Evolutionary conservation across 1,284 basidiomycete species (phyloP).

Genomic region (Boletellus deceptivus): DNA sequence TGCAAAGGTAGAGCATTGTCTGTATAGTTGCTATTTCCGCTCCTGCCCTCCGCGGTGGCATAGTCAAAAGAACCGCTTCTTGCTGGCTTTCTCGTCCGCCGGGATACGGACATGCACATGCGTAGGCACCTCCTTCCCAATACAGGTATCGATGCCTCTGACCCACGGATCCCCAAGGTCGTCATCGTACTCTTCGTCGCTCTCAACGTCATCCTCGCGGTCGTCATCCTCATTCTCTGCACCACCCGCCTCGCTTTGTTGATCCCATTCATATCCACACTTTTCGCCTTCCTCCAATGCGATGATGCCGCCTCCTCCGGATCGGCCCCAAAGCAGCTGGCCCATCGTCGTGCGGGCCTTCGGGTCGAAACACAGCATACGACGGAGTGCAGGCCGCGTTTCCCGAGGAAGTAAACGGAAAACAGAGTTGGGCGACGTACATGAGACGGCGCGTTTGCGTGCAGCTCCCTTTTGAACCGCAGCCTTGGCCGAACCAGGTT

Average conservation of each 20-base stretch:
- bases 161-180: constrained; percentile 80
- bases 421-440: constrained; percentile 91
- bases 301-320: constrained; percentile 71
- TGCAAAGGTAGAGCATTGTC: constrained; percentile 6
- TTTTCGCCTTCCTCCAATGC: constrained; percentile 32
- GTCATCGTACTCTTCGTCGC: constrained; percentile 67
- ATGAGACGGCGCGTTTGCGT: constrained; percentile 60
- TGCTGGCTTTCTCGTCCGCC: constrained; percentile 68
- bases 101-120: constrained; percentile 72
- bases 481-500: constrained; percentile 10
- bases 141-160: constrained; percentile 71
- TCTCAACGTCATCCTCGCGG: constrained; percentile 19
- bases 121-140: constrained; percentile 43
- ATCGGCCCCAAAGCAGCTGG: constrained; percentile 84
- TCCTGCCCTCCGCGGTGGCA: background rate
- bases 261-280: constrained; percentile 63
- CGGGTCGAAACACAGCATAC: constrained; percentile 95
- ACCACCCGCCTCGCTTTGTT: constrained; percentile 28
- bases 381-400: constrained; percentile 81
- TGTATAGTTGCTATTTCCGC: background rate
- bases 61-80: constrained; percentile 66
- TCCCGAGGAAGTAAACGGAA: constrained; percentile 97
- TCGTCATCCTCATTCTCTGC: constrained; percentile 15
- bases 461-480: constrained; percentile 27
- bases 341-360: constrained; percentile 87